Conservation (phyloP, 768 basidiomycete genomes). For the Rhizopogon sp. region DNA sequence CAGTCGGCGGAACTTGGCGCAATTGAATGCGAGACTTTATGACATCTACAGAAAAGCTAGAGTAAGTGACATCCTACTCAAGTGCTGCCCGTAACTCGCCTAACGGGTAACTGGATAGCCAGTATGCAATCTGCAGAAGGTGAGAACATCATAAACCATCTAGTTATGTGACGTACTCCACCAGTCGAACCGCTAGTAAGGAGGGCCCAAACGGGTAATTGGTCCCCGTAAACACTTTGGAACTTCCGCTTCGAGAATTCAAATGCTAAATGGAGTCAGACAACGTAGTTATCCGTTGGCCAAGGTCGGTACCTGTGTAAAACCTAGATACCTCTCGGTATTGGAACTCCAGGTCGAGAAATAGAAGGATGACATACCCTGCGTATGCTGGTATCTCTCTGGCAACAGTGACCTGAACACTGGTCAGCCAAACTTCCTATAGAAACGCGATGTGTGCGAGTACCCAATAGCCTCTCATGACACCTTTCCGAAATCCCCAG, state of each 20-base stretch:
- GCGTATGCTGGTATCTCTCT: constrained; percentile 97
- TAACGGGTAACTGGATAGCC: constrained; percentile 90
- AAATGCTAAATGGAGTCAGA: constrained; percentile 47
- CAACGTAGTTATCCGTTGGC: neutral
- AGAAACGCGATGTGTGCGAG: neutral
- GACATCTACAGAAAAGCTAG: constrained; percentile 50
- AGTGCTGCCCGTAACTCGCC: constrained; percentile 33
- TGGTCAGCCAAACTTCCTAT: neutral
- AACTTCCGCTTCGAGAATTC: constrained; percentile 87
- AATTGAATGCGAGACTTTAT: constrained; percentile 90
- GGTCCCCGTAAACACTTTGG: constrained; percentile 50
- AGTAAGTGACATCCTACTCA: neutral
- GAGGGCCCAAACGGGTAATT: constrained; percentile 81
- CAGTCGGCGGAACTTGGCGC: constrained; percentile 63
- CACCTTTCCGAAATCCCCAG: constrained; percentile 81
- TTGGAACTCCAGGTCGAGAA: neutral
- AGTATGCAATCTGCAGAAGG: constrained; percentile 67
- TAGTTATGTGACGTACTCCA: constrained; percentile 47
- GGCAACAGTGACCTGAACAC: constrained; percentile 71
- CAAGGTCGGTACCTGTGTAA: constrained; percentile 45
- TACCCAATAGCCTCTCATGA: constrained; percentile 99
- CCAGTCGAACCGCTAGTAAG: constrained; percentile 80
- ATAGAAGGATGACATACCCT: constrained; percentile 34
- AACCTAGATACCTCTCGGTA: constrained; percentile 39
- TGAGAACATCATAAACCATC: constrained; percentile 1